phyloP scores from a whole-genome alignment of 2,329 filamentous ascomycete species.

The Diaporthe aspalathi region DNA sequence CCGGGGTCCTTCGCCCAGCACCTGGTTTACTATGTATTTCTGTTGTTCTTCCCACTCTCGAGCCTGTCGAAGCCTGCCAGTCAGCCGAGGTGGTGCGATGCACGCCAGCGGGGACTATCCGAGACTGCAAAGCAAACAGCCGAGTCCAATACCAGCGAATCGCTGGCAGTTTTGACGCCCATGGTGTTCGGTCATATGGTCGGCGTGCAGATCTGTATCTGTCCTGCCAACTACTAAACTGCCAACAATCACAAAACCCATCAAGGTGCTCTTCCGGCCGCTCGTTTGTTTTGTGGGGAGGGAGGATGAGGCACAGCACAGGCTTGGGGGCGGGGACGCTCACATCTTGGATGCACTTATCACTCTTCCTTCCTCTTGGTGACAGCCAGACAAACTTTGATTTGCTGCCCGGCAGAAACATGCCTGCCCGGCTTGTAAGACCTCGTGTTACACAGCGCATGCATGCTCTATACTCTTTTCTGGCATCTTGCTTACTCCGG shows the following conservation, averaged over 20 bases:
- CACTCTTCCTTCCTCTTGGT: slow-evolving; percentile 5
- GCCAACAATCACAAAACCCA: slow-evolving; percentile 10
- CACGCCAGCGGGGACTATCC: slow-evolving; percentile 32
- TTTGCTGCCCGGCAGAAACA: slow-evolving; percentile 10
- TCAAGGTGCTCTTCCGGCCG: slow-evolving; percentile 17
- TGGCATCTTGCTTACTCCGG: slow-evolving; percentile 15
- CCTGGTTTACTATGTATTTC: not conserved
- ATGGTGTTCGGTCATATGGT: slow-evolving; percentile 22
- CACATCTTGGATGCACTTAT: slow-evolving; percentile 25
- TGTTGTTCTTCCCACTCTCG: slow-evolving; percentile 1
- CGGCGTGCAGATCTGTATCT: slow-evolving; percentile 20
- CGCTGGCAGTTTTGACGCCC: not conserved
- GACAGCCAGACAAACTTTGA: not conserved
- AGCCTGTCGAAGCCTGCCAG: not conserved
- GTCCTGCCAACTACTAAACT: no score
- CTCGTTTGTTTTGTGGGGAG: slow-evolving; percentile 26
- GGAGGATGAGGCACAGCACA: slow-evolving; percentile 17
- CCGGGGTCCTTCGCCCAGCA: not conserved
- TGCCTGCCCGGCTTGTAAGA: not conserved
- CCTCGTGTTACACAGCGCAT: slow-evolving; percentile 28
- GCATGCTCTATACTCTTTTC: slow-evolving; percentile 29
- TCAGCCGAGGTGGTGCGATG: slow-evolving; percentile 14
- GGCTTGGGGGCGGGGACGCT: slow-evolving; percentile 14
- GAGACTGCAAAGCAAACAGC: slow-evolving; percentile 11
- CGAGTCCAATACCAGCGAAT: slow-evolving; percentile 6